Evolutionary conservation across 2,329 filamentous ascomycete species (phyloP).

Genomic region (Aspergillus luchuensis): DNA sequence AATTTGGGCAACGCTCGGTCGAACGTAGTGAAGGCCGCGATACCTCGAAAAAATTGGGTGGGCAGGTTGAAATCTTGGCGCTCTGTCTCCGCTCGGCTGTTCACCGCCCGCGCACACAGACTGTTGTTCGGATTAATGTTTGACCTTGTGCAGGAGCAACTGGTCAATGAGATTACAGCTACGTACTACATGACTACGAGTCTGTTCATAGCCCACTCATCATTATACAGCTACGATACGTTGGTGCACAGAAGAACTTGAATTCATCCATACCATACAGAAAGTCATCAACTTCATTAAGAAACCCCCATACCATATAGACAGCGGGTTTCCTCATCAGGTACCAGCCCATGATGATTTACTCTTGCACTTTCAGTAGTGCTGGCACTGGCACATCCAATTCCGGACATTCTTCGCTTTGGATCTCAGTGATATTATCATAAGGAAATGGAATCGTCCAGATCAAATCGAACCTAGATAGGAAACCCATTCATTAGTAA

Average conservation of each 20-base stretch:
- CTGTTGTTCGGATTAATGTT: background rate
- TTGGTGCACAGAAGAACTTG: background rate
- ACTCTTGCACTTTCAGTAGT: slow-evolving; percentile 24
- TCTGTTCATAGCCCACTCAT: background rate
- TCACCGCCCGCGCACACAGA: slow-evolving; percentile 21
- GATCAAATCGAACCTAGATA: slow-evolving; percentile 31
- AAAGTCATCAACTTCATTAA: background rate
- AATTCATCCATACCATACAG: background rate
- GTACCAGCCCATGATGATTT: slow-evolving; percentile 7
- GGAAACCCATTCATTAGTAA: background rate
- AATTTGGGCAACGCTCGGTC: slow-evolving; percentile 17
- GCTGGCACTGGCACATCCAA: slow-evolving; percentile 21
- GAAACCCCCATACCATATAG: background rate
- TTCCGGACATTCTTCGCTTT: slow-evolving; percentile 30
- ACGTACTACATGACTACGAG: no score
- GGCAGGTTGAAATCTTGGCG: slow-evolving; percentile 43
- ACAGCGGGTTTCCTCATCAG: background rate
- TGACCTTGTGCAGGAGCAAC: background rate
- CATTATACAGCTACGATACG: background rate
- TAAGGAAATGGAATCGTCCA: slow-evolving; percentile 35
- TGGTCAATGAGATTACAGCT: background rate
- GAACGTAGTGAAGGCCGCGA: slow-evolving; percentile 25
- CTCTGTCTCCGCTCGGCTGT: slow-evolving; percentile 35
- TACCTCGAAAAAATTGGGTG: slow-evolving; percentile 43
- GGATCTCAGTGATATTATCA: slow-evolving; percentile 27